Conservation (phyloP, 2,329 filamentous ascomycete species). For the Scedosporium minutisporum region DNA sequence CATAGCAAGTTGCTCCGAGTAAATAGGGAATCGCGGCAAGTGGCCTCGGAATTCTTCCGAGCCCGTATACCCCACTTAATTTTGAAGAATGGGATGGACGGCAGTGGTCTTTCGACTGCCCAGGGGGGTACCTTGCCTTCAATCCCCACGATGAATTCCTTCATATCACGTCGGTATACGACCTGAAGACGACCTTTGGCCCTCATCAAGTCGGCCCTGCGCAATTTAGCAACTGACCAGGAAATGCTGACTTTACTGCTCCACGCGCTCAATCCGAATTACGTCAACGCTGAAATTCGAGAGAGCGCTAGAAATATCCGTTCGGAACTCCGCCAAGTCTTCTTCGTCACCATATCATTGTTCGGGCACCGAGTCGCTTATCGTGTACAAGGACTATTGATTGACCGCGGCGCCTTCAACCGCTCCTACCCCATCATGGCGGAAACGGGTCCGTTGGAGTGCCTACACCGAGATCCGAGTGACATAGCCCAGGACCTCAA, state of each 20-base stretch:
- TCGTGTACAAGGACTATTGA: not conserved
- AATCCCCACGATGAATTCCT: not conserved
- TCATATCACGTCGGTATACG: not conserved
- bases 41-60: not conserved
- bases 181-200: not conserved
- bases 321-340: not conserved
- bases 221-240: not conserved
- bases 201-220: not conserved
- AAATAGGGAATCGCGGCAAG: not conserved
- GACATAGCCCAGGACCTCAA: not conserved
- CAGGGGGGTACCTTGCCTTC: not conserved
- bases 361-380: not conserved
- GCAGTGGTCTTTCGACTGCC: not conserved
- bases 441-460: not conserved
- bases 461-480: not conserved
- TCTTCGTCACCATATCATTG: not conserved
- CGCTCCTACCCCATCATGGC: not conserved
- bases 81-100: not conserved
- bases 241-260: not conserved
- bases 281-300: not conserved
- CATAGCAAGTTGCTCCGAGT: not conserved
- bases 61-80: not conserved
- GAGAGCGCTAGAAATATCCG: not conserved
- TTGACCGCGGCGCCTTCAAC: not conserved
- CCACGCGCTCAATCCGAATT: not conserved